Conservation (phyloP, 2,329 filamentous ascomycete species). For the Escovopsis sp. region DNA sequence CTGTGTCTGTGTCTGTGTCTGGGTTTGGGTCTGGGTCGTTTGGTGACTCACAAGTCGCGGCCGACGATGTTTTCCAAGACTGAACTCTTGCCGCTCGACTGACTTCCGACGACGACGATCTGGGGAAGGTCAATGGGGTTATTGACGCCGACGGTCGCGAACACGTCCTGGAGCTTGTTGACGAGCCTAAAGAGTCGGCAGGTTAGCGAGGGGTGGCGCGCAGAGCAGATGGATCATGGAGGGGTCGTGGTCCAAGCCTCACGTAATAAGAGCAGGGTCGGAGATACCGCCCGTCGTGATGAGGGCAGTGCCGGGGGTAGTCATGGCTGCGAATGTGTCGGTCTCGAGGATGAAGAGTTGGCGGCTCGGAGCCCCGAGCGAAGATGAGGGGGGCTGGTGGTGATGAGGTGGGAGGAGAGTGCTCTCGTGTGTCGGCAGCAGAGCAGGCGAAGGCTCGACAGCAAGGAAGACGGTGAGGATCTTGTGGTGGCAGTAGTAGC, state of each 20-base stretch:
- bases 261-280: slow-evolving; percentile 54
- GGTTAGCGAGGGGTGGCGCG: slow-evolving; percentile 4
- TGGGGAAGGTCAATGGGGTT: slow-evolving; percentile 98
- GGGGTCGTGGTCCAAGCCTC: slow-evolving; percentile 12
- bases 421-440: slow-evolving; percentile 2
- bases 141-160: slow-evolving; percentile 94
- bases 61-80: slow-evolving; percentile 98
- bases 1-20: too few species aligned
- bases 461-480: slow-evolving; percentile 5
- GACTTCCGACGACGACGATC: slow-evolving; percentile 94
- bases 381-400: slow-evolving; percentile 1
- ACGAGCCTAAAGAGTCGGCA: slow-evolving; percentile 47
- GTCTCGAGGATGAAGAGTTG: neutral
- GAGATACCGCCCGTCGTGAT: slow-evolving; percentile 44
- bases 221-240: neutral
- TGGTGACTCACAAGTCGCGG: slow-evolving; percentile 74
- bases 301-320: slow-evolving; percentile 16
- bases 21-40: neutral
- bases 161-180: slow-evolving; percentile 99
- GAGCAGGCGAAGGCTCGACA: slow-evolving; percentile 2
- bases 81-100: slow-evolving; percentile 98
- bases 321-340: slow-evolving; percentile 16
- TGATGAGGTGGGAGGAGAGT: neutral
- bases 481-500: neutral
- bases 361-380: neutral